These are phyloP conservation scores for Rhinocladiella similis DNA, from an alignment of 2,329 filamentous ascomycete species.

Conservation along the genomic window DNA sequence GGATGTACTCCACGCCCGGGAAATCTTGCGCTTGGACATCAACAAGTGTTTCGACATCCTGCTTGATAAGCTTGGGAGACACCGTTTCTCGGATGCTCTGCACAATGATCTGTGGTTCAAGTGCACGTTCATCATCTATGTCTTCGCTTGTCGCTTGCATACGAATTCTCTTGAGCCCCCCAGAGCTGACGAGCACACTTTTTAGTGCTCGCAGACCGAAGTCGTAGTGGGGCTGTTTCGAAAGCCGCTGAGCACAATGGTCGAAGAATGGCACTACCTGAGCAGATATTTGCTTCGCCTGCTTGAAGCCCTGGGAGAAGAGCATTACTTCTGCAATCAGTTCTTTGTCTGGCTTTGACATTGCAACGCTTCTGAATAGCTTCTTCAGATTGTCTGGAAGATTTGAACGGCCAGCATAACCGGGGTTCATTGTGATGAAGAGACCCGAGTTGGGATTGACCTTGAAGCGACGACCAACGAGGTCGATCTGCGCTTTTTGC, in stretches of 20 bases:
- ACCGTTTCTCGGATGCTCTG: slow-evolving; percentile 99
- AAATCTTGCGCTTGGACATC: slow-evolving; percentile 82
- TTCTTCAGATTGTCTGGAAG: slow-evolving; percentile 99
- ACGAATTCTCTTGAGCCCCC: slow-evolving; percentile 86
- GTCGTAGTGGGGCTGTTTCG: slow-evolving; percentile 98
- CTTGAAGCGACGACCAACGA: slow-evolving; percentile 84
- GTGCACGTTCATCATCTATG: slow-evolving; percentile 58
- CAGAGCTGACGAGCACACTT: slow-evolving; percentile 97
- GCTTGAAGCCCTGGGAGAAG: slow-evolving; percentile 98
- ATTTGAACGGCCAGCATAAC: slow-evolving; percentile 96
- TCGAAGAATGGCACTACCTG: slow-evolving; percentile 99
- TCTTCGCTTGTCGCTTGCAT: slow-evolving; percentile 61
- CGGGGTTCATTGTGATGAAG: slow-evolving; percentile 99
- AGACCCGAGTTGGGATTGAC: slow-evolving; percentile 95
- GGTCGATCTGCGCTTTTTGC: slow-evolving; percentile 83
- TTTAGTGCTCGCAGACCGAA: slow-evolving; percentile 97
- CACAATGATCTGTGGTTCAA: slow-evolving; percentile 96
- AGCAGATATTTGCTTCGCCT: slow-evolving; percentile 89
- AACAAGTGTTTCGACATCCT: slow-evolving; percentile 86
- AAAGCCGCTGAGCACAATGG: slow-evolving; percentile 74
- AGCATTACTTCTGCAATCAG: slow-evolving; percentile 99
- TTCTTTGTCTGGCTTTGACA: slow-evolving; percentile 99
- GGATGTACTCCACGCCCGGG: slow-evolving; percentile 88
- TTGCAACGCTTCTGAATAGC: slow-evolving; percentile 96
- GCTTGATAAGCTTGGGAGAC: slow-evolving; percentile 91